Evolutionary conservation across 148 eudicot species (phyloP).

Genomic region (Camellia japonica): DNA sequence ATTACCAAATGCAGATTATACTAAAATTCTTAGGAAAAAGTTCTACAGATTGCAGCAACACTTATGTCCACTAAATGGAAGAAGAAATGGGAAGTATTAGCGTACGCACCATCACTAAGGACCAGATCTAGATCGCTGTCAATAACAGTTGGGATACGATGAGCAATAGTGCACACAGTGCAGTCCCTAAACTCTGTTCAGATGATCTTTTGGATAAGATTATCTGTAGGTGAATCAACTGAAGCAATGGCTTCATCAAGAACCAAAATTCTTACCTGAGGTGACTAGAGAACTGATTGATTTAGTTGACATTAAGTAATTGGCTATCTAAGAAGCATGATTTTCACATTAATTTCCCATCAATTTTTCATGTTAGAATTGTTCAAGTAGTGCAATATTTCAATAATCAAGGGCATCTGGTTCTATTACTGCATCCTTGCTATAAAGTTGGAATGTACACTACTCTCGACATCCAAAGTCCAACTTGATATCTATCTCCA

Average conservation of each 20-base stretch:
- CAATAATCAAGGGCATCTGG: no score
- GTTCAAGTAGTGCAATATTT: no score
- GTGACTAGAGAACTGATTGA: no score
- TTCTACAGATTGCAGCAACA: not conserved
- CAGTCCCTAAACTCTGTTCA: slow-evolving; percentile 76
- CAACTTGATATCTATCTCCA: no score
- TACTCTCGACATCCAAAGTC: no score
- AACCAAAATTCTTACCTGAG: slow-evolving; percentile 81
- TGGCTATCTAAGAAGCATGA: no score
- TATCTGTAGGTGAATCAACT: slow-evolving; percentile 93
- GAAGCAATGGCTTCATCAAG: slow-evolving; percentile 99
- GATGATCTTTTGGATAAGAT: slow-evolving; percentile 90
- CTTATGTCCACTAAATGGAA: not conserved
- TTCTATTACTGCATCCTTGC: no score
- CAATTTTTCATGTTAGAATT: no score
- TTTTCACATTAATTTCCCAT: no score
- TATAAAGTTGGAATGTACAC: no score
- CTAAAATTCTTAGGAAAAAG: not conserved
- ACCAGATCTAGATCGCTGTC: slow-evolving; percentile 85
- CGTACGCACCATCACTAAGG: slow-evolving; percentile 5
- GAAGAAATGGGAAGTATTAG: not conserved
- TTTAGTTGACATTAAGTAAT: no score
- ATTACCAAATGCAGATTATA: not conserved
- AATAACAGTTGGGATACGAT: slow-evolving; percentile 92
- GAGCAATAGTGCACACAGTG: slow-evolving; percentile 91